phyloP scores from a whole-genome alignment of 805 yeast species.

The Yarrowia sp. region DNA sequence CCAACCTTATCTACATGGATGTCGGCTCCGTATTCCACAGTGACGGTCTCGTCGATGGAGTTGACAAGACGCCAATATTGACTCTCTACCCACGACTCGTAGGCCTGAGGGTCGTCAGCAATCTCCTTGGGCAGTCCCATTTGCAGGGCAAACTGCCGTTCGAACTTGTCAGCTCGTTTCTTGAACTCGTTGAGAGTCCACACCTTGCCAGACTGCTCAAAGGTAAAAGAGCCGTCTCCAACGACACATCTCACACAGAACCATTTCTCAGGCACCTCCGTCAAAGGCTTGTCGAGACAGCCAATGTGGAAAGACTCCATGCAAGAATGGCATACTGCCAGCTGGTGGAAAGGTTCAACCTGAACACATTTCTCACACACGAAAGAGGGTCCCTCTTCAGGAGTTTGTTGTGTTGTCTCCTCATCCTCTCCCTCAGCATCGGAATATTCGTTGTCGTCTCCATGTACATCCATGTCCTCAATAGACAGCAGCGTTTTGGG shows the following conservation, averaged over 20 bases:
- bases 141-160: slow-evolving; percentile 51
- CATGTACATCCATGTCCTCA: slow-evolving; percentile 23
- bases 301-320: slow-evolving; percentile 69
- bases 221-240: slow-evolving; percentile 88
- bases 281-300: slow-evolving; percentile 71
- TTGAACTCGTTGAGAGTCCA: slow-evolving; percentile 69
- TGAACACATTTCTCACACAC: slow-evolving; percentile 47
- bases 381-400: slow-evolving; percentile 13
- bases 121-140: slow-evolving; percentile 40
- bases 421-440: slow-evolving; percentile 10
- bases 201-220: slow-evolving; percentile 65
- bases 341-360: slow-evolving; percentile 7
- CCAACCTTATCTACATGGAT: slow-evolving; percentile 51
- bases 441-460: slow-evolving; percentile 7
- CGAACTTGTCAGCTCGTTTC: slow-evolving; percentile 59
- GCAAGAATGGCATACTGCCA: slow-evolving; percentile 70
- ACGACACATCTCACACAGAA: slow-evolving; percentile 82
- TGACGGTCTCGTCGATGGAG: slow-evolving; percentile 46
- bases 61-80: slow-evolving; percentile 52
- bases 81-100: slow-evolving; percentile 46
- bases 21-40: slow-evolving; percentile 55
- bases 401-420: slow-evolving; percentile 1
- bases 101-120: slow-evolving; percentile 39
- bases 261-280: slow-evolving; percentile 61
- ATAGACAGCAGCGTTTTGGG: slow-evolving; percentile 30